phyloP scores from a whole-genome alignment of 352 stramenopile species.

The Blastocystis sp. region DNA sequence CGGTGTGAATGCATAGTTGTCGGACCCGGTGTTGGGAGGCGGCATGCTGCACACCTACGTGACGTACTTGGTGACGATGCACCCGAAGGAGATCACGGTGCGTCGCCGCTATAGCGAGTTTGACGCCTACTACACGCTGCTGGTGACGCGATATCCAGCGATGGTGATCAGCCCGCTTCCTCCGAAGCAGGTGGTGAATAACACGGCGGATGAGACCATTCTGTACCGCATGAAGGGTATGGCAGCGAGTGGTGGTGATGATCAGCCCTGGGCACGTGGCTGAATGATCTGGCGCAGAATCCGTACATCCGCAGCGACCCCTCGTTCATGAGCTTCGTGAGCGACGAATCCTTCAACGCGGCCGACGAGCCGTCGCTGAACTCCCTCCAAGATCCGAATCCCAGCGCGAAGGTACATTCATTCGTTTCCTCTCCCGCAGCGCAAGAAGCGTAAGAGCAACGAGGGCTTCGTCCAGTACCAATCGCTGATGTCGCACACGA shows the following conservation, averaged over 20 bases:
- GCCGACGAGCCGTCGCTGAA: background rate
- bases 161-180: slow-evolving; percentile 32
- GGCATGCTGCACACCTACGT: slow-evolving; percentile 10
- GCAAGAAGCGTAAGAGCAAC: slow-evolving; percentile 33
- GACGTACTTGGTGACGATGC: slow-evolving; percentile 45
- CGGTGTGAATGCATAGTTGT: background rate
- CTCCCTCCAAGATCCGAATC: slow-evolving; percentile 26
- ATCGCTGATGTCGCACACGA: background rate
- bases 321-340: slow-evolving; percentile 41
- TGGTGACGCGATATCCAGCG: slow-evolving; percentile 26
- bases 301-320: slow-evolving; percentile 47
- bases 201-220: slow-evolving; percentile 36
- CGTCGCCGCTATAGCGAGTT: slow-evolving; percentile 55
- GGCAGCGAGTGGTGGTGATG: background rate
- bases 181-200: slow-evolving; percentile 53
- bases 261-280: background rate
- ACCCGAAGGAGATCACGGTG: slow-evolving; percentile 3
- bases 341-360: background rate
- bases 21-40: slow-evolving; percentile 3
- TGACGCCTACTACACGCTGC: background rate
- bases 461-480: slow-evolving; percentile 52
- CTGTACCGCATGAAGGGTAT: slow-evolving; percentile 44
- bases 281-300: slow-evolving; percentile 29
- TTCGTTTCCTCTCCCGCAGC: background rate
- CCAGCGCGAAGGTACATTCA: background rate